Base-by-base conservation (phyloP, 1,284 basidiomycete genomes). In the Rhodotorula sp. region DNA sequence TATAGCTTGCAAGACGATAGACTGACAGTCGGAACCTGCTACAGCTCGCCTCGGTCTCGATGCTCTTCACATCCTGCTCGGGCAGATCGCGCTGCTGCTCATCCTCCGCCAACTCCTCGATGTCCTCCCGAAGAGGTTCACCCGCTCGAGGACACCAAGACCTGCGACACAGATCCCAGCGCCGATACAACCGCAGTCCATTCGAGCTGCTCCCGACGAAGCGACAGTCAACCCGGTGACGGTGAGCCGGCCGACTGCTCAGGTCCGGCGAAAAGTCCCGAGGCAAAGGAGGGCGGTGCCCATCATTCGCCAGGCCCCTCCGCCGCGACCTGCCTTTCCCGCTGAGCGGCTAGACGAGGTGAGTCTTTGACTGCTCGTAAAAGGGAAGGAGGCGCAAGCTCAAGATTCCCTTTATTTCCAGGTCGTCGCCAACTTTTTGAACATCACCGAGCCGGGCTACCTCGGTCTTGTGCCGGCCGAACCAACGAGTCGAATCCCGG, bases 81-180 rank as follows among this genome's bases (percentile, higher is more conserved):
- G 74, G n/a, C 72, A 77, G 48, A 67, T 77, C 23, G 43, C 76
- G 23, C 52, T 77, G 3, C 67, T 77, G 5, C 59, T 77, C 48
- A 54, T 77, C 51, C 64, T 74, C 31, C 49, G 62, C 15, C 56
- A 67, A 1, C 58, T 61, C 3, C 57, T 74, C 64, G 68, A 74
- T 21, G 29, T 60, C 6, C 5, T 71, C 20, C 72, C n/a, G 21
- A 58, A 12, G 1, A 10, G 34, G n/a, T 29, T 57, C 21, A n/a
- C 34, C 10, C 54, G 63, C 51, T 49, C 20, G 31, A 23, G 21
- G 26, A 46, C 54, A 14, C 39, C 39, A 14, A 43, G 39, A 43
- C 39, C 39, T 43, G 39, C 39, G 10, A 43, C 39, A 14, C 39
- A 31, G 12, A 26, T 12, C 16, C 31, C 39, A 3, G 18, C 10